Conservation (phyloP, 305 asterid species). For the Fraxinus latifolia region DNA sequence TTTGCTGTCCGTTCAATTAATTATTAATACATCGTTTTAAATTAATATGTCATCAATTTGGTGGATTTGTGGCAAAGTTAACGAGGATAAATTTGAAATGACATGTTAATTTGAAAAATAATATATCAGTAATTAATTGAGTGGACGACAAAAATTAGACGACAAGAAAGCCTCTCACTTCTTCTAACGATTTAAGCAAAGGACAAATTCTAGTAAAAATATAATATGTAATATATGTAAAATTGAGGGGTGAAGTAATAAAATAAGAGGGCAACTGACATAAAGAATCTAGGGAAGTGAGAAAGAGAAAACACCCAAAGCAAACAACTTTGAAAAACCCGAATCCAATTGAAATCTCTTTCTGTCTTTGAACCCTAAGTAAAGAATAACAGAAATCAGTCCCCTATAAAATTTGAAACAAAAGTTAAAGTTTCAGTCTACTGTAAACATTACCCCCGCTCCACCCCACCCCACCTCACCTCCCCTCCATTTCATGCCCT, state of each 20-base stretch:
- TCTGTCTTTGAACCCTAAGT: conserved; percentile 49
- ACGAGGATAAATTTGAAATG: too few species aligned
- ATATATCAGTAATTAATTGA: too few species aligned
- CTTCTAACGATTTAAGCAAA: neutral
- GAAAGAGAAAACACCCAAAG: conserved; percentile 70
- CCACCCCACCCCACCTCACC: neutral
- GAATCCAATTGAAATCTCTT: conserved; percentile 52
- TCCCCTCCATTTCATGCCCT: neutral
- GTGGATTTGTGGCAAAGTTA: too few species aligned
- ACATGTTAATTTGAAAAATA: too few species aligned
- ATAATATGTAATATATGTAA: neutral
- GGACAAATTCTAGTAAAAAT: neutral
- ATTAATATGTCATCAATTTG: too few species aligned
- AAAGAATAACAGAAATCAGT: conserved; percentile 37
- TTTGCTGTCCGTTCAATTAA: too few species aligned
- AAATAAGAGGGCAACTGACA: conserved; percentile 6
- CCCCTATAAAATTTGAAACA: conserved; percentile 31
- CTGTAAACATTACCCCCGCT: conserved; percentile 52
- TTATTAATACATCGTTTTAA: too few species aligned
- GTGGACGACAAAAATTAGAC: too few species aligned
- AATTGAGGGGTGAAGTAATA: neutral
- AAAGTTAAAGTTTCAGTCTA: conserved; percentile 80
- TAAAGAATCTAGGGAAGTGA: conserved; percentile 80
- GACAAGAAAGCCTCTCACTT: too few species aligned
- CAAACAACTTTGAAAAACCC: conserved; percentile 53